Conservation (phyloP, 768 basidiomycete genomes). For the Megacollybia marginata region DNA sequence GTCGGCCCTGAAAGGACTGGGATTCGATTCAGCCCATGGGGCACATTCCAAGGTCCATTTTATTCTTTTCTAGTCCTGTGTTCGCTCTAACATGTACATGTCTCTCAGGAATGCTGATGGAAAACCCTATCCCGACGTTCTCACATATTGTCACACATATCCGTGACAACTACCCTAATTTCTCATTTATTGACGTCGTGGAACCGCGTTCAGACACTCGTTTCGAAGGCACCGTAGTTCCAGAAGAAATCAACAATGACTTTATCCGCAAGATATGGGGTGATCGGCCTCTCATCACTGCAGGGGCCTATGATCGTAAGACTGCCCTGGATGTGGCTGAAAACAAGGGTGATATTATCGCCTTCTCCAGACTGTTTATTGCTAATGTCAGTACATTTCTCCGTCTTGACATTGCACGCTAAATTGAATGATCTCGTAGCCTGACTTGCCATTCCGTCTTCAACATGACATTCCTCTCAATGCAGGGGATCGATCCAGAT, state of each 20-base stretch:
- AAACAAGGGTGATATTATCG: constrained; percentile 14
- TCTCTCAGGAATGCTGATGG: constrained; percentile 31
- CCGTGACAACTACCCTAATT: constrained; percentile 16
- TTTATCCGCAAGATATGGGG: constrained; percentile 16
- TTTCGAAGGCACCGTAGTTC: neutral
- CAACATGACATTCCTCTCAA: constrained; percentile 19
- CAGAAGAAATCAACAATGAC: constrained; percentile 9
- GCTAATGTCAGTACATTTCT: constrained; percentile 15
- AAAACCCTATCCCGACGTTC: constrained; percentile 39
- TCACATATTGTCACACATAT: constrained; percentile 31
- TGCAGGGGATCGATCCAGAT: constrained; percentile 20
- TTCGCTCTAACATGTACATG: neutral
- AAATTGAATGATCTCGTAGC: constrained; percentile 12
- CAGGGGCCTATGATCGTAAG: constrained; percentile 20
- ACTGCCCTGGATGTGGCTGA: constrained; percentile 19
- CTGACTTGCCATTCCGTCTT: constrained; percentile 20
- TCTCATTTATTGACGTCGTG: constrained; percentile 39
- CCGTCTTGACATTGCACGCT: neutral
- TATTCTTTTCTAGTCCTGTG: neutral
- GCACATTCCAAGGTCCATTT: constrained; percentile 21
- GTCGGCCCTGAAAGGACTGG: constrained; percentile 37
- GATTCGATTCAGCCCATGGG: constrained; percentile 43
- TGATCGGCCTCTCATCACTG: constrained; percentile 18
- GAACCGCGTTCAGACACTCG: constrained; percentile 18
- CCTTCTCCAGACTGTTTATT: constrained; percentile 26